Percentiles rank a stretch among this genome's conserved stretches.
Conservation (phyloP, 2,329 filamentous ascomycete species). For the Penicillium sp. region DNA sequence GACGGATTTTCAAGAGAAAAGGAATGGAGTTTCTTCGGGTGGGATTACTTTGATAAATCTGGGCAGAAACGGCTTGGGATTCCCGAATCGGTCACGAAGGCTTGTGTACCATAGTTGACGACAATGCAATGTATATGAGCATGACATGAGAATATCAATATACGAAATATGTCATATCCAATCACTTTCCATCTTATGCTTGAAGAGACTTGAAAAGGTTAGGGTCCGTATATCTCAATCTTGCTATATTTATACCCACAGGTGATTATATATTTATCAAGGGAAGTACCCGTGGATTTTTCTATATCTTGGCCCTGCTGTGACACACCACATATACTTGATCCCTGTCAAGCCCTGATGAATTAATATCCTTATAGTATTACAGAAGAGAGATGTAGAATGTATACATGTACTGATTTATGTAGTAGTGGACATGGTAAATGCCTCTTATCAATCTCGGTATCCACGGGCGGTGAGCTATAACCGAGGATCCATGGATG, state of each 20-base stretch:
- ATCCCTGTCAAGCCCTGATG: no score
- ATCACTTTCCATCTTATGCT: no score
- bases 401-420: not conserved
- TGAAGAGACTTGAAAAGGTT: no score
- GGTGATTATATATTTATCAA: not conserved
- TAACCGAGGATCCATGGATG: conserved; percentile 7
- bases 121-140: conserved; percentile 21
- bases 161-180: not conserved
- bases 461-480: conserved; percentile 10
- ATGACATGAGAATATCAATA: not conserved
- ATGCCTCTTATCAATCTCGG: conserved; percentile 12
- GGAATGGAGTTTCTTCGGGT: conserved; percentile 35
- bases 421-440: not conserved
- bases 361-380: no score
- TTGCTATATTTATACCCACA: not conserved
- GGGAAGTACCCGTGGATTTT: not conserved
- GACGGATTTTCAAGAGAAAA: conserved; percentile 27
- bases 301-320: not conserved
- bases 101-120: conserved; percentile 24
- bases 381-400: not conserved
- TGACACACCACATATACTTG: no score
- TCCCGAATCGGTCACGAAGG: conserved; percentile 9
- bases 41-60: conserved; percentile 17
- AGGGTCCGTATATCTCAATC: no score
- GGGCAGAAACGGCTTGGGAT: conserved; percentile 13